Percentiles rank a stretch among this genome's conserved stretches.
Conservation (phyloP, 805 yeast genomes). For the Candida oleophila region DNA sequence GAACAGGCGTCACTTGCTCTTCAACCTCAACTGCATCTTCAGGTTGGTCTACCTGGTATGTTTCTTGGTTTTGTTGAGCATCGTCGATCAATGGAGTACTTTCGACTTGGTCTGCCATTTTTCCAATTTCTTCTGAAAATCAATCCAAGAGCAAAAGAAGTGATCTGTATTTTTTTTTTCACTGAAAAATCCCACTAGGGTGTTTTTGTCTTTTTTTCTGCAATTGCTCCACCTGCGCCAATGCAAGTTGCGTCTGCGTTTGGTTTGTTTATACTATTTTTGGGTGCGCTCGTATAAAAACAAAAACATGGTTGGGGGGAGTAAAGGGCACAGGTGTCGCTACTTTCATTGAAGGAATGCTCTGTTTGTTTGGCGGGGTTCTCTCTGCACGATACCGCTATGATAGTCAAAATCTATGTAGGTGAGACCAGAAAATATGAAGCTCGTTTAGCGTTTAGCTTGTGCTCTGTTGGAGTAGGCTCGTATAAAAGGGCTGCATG, state of each 20-base stretch:
- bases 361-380: no score
- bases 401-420: no score
- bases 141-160: not conserved
- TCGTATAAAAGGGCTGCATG: no score
- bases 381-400: no score
- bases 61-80: not conserved
- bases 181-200: no score
- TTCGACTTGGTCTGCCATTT: not conserved
- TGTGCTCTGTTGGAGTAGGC: no score
- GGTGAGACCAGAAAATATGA: no score
- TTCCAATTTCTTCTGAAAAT: not conserved
- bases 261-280: not conserved
- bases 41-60: not conserved
- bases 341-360: no score
- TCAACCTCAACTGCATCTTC: constrained; percentile 7
- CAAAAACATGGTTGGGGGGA: no score
- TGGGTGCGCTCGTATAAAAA: not conserved
- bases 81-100: not conserved
- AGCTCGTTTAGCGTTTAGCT: no score
- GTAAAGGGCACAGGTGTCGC: no score
- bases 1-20: constrained; percentile 11
- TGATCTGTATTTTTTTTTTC: no score
- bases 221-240: not conserved
- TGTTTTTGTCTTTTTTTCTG: not conserved
- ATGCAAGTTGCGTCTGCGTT: not conserved